phyloP scores from a whole-genome alignment of 768 basidiomycete genomes.

The Lentinula boryana region DNA sequence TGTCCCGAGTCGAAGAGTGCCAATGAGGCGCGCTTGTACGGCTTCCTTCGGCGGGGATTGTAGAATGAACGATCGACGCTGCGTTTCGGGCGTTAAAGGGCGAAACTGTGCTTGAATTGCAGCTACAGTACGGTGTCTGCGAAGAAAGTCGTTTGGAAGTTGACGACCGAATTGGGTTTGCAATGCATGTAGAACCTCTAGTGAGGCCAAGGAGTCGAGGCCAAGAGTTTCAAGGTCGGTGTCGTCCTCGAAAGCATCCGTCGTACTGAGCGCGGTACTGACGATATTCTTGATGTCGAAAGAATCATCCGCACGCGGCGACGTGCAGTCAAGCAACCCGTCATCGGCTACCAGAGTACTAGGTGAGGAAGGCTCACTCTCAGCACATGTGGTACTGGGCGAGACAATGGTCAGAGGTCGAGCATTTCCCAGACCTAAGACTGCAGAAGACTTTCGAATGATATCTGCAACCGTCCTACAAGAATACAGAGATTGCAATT shows the following conservation, averaged over 20 bases:
- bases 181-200: slow-evolving; percentile 51
- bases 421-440: background rate
- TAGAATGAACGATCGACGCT: background rate
- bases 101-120: slow-evolving; percentile 21
- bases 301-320: slow-evolving; percentile 16
- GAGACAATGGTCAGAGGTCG: background rate
- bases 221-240: slow-evolving; percentile 45
- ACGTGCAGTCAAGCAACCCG: slow-evolving; percentile 14
- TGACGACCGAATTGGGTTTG: slow-evolving; percentile 32
- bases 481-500: slow-evolving; percentile 22
- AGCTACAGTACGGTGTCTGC: slow-evolving; percentile 29
- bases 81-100: background rate
- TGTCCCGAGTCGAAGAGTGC: slow-evolving; percentile 18
- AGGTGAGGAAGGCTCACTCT: slow-evolving; percentile 23
- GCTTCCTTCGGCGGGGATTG: background rate
- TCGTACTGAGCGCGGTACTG: slow-evolving; percentile 37
- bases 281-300: slow-evolving; percentile 31
- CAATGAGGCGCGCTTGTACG: slow-evolving; percentile 9
- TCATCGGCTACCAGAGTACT: slow-evolving; percentile 36
- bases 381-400: slow-evolving; percentile 10
- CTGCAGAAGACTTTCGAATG: slow-evolving; percentile 18
- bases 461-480: slow-evolving; percentile 33
- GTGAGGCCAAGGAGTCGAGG: slow-evolving; percentile 58
- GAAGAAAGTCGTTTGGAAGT: slow-evolving; percentile 41
- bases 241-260: slow-evolving; percentile 34